A percentile compares a stretch with the other conserved stretches of the same genome.
Conservation (phyloP, 1,284 basidiomycete genomes). For the Ceratobasidium sp. region DNA sequence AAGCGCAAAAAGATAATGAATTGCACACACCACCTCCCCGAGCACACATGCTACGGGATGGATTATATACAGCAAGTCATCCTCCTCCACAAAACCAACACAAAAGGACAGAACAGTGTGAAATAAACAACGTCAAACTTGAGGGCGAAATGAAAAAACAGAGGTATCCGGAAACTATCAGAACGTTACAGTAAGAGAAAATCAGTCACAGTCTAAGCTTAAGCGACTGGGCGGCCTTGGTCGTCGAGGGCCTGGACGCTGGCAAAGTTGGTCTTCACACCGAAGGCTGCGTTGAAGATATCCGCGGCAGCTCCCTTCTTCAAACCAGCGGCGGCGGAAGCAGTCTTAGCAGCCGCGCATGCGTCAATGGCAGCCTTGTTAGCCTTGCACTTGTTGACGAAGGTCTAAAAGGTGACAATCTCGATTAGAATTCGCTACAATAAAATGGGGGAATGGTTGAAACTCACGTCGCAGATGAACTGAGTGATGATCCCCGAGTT, state of each 20-base stretch:
- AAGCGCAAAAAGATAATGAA: slow-evolving; percentile 28
- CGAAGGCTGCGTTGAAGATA: slow-evolving; percentile 38
- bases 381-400: slow-evolving; percentile 45
- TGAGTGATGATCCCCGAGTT: slow-evolving; percentile 39
- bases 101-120: slow-evolving; percentile 26
- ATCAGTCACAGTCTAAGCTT: neutral
- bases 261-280: slow-evolving; percentile 38
- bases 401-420: slow-evolving; percentile 50
- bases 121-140: slow-evolving; percentile 10
- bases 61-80: slow-evolving; percentile 26
- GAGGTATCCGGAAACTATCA: neutral
- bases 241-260: slow-evolving; percentile 11
- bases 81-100: slow-evolving; percentile 16
- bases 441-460: neutral
- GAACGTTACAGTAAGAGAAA: no score
- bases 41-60: slow-evolving; percentile 23
- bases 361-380: slow-evolving; percentile 41
- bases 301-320: slow-evolving; percentile 41
- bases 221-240: slow-evolving; percentile 17
- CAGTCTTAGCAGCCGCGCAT: slow-evolving; percentile 43
- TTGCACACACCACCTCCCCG: slow-evolving; percentile 31
- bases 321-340: slow-evolving; percentile 43
- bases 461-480: slow-evolving; percentile 43
- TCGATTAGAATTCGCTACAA: neutral
- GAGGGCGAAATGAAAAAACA: slow-evolving; percentile 1